phyloP scores from a whole-genome alignment of 1,284 basidiomycete species.

The Volvariella volvacea region DNA sequence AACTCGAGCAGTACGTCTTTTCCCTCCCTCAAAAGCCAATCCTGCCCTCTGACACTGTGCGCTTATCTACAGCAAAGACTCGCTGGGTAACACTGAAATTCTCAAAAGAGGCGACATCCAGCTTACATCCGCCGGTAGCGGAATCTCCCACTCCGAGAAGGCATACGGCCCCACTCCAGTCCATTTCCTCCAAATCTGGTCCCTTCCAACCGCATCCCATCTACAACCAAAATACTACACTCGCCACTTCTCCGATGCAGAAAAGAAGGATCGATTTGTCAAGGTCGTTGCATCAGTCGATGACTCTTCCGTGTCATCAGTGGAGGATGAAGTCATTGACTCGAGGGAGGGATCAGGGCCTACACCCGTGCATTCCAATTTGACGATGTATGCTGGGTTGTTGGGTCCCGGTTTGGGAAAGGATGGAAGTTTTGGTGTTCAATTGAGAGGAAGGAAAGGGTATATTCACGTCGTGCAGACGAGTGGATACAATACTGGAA shows the following conservation, averaged over 20 bases:
- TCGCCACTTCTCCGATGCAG: slow-evolving; percentile 79
- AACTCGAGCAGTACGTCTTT: slow-evolving; percentile 64
- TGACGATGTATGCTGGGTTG: slow-evolving; percentile 63
- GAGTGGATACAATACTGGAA: slow-evolving; percentile 63
- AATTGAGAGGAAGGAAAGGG: slow-evolving; percentile 44
- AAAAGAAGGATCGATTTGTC: slow-evolving; percentile 68
- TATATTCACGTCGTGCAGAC: slow-evolving; percentile 73
- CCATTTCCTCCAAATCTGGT: slow-evolving; percentile 91
- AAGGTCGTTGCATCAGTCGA: slow-evolving; percentile 65
- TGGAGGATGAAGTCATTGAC: slow-evolving; percentile 32
- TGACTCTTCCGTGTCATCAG: no score
- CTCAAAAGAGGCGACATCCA: slow-evolving; percentile 86
- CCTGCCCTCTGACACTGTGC: slow-evolving; percentile 2
- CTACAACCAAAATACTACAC: slow-evolving; percentile 78
- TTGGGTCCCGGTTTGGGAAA: slow-evolving; percentile 43
- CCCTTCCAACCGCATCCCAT: slow-evolving; percentile 49
- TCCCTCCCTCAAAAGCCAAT: no score
- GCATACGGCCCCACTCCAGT: slow-evolving; percentile 51
- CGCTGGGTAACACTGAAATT: slow-evolving; percentile 85
- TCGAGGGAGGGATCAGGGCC: slow-evolving; percentile 66
- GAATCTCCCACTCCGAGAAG: slow-evolving; percentile 81
- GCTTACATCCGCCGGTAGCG: slow-evolving; percentile 85
- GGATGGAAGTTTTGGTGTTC: slow-evolving; percentile 37
- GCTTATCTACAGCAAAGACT: slow-evolving; percentile 56
- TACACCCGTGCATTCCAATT: slow-evolving; percentile 61